Base-by-base conservation (phyloP, 768 basidiomycete genomes). In the Termitomyces sp. region DNA sequence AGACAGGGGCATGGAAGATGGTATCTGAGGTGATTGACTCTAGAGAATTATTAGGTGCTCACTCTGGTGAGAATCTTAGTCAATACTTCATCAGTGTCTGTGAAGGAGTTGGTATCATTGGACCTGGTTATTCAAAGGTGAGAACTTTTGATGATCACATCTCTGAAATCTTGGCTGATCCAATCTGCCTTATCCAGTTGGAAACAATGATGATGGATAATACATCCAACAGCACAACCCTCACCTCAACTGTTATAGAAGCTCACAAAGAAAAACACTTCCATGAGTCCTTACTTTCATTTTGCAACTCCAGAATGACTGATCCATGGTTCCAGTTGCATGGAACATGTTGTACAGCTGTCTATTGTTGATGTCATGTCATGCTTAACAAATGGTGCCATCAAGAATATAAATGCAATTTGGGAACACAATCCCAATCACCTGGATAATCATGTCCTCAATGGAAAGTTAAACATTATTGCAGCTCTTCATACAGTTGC, bases 351-450 rank as follows among this genome's bases (percentile, higher is more conserved):
- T 20, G 42, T 69, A 5, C 70, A 73, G 34, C 61, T 74, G 0
- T 62, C 39, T 0, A 65, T 61, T 20, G 56, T 66, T 16, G 69
- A 60, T 43, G 56, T 71, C 20, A 74, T 74, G 71, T 26, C 24
- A 0, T 40, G 60, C n/a, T 64, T 74, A 20, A 73, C 69, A 0
- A 63, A 67, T 10, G 62, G 63, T 1, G 60, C 60, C 0, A 53
- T 72, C 10, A 64, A 72, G 43, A 73, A 55, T 4, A 56, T 61
- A 16, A 64, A 55, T 0, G 69, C 69, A 0, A 74, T 75, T 14
- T 75, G 71, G 72, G 71, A 74, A 26, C 73, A 66, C 43, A 66
- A 74, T 39, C 73, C 73, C 3, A 24, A 16, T 0, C 40, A 56
- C 9, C 12, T 36, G 5, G 57, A 60, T 39, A 72, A 73, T 43